Evolutionary conservation across 2,329 filamentous ascomycete genomes (phyloP).

Genomic region (Fusarium nodosum): DNA sequence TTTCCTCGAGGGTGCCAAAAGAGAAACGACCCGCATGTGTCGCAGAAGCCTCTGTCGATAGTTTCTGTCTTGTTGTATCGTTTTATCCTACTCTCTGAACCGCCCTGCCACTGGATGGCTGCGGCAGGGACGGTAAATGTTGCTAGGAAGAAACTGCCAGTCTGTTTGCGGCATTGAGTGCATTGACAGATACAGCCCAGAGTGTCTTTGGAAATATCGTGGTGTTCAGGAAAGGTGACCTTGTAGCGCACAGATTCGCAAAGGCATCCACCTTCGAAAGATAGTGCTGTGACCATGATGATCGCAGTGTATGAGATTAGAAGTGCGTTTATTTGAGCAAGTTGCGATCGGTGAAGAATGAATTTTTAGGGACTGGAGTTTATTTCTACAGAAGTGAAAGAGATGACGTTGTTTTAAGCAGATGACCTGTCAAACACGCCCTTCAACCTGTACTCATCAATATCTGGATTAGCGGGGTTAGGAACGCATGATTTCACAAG

Average conservation of each 20-base stretch:
- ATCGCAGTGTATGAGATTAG: accelerated
- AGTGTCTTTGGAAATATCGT: neutral
- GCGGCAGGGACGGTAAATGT: neutral
- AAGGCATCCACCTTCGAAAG: conserved; percentile 6
- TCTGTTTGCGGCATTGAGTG: conserved; percentile 29
- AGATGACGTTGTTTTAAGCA: neutral
- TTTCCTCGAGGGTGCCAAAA: conserved; percentile 16
- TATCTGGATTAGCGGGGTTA: neutral
- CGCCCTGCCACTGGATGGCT: neutral
- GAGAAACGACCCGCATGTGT: conserved; percentile 16
- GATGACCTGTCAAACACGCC: conserved; percentile 7
- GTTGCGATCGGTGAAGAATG: neutral
- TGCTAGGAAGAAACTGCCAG: conserved; percentile 13
- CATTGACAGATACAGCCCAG: conserved; percentile 20
- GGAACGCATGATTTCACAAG: neutral
- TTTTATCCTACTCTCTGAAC: neutral
- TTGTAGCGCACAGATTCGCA: conserved; percentile 18
- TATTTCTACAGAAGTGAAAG: accelerated
- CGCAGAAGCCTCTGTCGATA: conserved; percentile 15
- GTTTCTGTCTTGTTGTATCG: conserved; percentile 3
- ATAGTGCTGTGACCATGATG: neutral
- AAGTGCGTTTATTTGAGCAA: neutral
- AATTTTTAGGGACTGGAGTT: neutral
- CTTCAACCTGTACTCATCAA: neutral
- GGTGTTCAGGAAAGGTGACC: neutral